Evolutionary conservation across 495 filamentous ascomycete genomes (phyloP), one percentile per base, ranked within the genome.

Genomic region (Annulohypoxylon stygium): DNA sequence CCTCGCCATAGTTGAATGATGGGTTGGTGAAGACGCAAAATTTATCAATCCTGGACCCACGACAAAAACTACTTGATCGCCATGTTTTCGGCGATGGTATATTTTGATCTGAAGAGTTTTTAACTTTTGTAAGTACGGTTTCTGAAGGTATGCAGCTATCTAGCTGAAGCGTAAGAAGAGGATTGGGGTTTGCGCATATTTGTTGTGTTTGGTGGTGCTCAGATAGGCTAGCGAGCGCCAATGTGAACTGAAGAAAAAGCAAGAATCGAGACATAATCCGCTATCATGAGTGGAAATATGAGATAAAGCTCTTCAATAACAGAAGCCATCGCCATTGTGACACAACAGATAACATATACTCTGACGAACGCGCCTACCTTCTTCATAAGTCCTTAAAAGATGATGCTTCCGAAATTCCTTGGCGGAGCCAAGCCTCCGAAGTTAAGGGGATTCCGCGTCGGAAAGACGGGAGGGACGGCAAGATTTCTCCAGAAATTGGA

Each of bases 11-110:
- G 55, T 74, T 71, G 67, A 82, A 80, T 12, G 58, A 39, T 43
- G 71, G 47, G 34, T 75, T 70, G 0, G 76, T 76, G 51, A 74
- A 81, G 36, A 76, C 70, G 67, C 78, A 81, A 61, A 70, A 80
- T 34, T 76, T 76, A 12, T 69, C 67, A 10, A 20, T 57, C 58
- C 67, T 50, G 30, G 39, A 26, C 1, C 71, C 71, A 12, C 67
- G 70, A 43, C 70, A 73, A 14, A 69, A 25, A 4, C 70, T 65
- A 23, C 45, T 39, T 12, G 65, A 20, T 33, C 39, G 65, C 70
- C 70, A 73, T 9, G 47, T 25, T 26, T 65, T 65, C 4, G 36
- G 23, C 7, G 65, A 47, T 36, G 59, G 53, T 25, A 14, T 3
- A 2, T 11, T 0, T n/a, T 47, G 25, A 20, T 26, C 20, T 10